Percentiles rank a stretch among this genome's conserved stretches.
Evolutionary conservation across 805 yeast species (phyloP).

Genomic region (Lachancea quebecensis): DNA sequence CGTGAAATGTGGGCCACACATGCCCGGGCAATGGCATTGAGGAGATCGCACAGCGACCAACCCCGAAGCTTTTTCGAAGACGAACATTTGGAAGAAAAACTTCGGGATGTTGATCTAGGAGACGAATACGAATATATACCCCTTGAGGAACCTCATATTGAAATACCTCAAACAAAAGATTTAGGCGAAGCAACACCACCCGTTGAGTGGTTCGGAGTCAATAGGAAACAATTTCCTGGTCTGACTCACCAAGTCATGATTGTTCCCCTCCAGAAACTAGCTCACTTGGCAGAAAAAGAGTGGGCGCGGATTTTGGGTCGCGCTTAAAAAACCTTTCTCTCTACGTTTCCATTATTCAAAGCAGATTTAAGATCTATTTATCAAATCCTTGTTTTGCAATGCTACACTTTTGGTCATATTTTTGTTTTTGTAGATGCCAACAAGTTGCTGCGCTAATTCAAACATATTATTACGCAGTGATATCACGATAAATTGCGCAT

Average conservation of each 20-base stretch:
- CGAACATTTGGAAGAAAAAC: conserved; percentile 35
- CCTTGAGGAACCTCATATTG: conserved; percentile 69
- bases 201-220: conserved; percentile 94
- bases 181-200: conserved; percentile 98
- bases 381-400: conserved; percentile 53
- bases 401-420: conserved; percentile 87
- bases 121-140: conserved; percentile 46
- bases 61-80: conserved; percentile 21
- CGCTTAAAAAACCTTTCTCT: conserved; percentile 16
- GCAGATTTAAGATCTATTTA: conserved; percentile 9
- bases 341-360: too few species aligned
- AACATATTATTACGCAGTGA: conserved; percentile 96
- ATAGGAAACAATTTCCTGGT: conserved; percentile 78
- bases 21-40: conserved; percentile 59
- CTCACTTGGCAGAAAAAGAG: conserved; percentile 53
- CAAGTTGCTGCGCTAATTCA: conserved; percentile 87
- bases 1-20: conserved; percentile 91
- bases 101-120: conserved; percentile 39
- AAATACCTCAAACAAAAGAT: conserved; percentile 83
- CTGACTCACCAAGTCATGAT: conserved; percentile 77
- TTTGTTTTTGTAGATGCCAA: conserved; percentile 89
- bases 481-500: conserved; percentile 94
- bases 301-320: conserved; percentile 39
- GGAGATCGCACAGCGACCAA: conserved; percentile 38
- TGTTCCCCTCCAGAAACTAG: conserved; percentile 64